A percentile compares a stretch with the other conserved stretches of the same genome.
Evolutionary conservation across 1,284 basidiomycete genomes (phyloP).

Genomic region (Trichosporon asahii): DNA sequence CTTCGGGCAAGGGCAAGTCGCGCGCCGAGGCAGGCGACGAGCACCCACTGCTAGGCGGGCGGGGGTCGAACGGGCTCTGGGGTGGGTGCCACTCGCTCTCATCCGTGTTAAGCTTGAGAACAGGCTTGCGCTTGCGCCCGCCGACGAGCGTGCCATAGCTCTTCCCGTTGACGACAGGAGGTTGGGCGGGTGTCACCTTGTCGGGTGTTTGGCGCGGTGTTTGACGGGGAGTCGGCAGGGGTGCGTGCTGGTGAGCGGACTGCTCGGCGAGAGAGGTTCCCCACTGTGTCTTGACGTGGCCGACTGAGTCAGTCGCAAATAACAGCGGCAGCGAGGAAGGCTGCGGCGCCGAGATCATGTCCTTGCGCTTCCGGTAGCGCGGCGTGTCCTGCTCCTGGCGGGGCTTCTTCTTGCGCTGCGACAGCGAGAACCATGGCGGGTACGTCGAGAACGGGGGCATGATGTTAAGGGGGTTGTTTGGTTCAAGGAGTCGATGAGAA

Average conservation of each 20-base stretch:
- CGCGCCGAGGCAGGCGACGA: neutral
- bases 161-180: neutral
- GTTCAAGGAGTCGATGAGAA: neutral
- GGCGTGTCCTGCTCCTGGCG: neutral
- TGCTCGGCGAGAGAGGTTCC: neutral
- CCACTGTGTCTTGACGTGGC: neutral
- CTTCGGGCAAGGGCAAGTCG: neutral
- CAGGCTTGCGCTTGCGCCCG: neutral
- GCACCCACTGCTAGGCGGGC: neutral
- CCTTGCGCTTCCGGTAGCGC: slow-evolving; percentile 1
- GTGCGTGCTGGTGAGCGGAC: neutral
- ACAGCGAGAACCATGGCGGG: neutral
- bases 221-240: neutral
- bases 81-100: neutral
- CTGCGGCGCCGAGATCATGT: neutral
- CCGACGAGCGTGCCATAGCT: neutral
- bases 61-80: slow-evolving; percentile 3
- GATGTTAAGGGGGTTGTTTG: neutral
- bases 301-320: neutral
- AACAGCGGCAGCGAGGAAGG: slow-evolving; percentile 2
- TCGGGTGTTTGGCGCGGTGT: neutral
- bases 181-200: neutral
- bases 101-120: neutral
- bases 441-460: neutral
- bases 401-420: neutral